Base-by-base conservation (phyloP, 257 asterid species). In the Scutellaria barbata region DNA sequence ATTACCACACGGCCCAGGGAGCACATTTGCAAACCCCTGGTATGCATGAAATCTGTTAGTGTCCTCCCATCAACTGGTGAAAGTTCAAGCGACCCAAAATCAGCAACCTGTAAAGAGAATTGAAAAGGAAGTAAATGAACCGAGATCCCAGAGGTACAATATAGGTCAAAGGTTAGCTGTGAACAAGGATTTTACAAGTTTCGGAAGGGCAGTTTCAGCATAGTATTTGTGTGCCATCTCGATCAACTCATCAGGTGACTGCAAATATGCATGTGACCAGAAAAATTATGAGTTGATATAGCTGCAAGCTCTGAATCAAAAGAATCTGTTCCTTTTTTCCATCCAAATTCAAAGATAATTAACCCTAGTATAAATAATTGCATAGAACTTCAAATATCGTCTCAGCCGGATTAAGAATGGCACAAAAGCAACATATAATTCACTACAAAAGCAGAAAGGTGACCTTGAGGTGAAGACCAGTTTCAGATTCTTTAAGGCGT, bases 21-120 rank as follows among this genome's bases (percentile, higher is more conserved):
- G 77, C 81, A 78, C 94, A 89, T 89, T 65, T 82, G 85, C 86
- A 89, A 76, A 69, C 96, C 96, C 86, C 96, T 84, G 39, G 94
- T 85, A 79, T 89, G 96, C 96, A 89, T 89, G 80, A 89, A 89
- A 81, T 89, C 96, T 17, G 96, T 87, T 57, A 89, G 79, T 8
- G 96, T 89, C 81, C 94, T 80, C 68, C 96, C 96, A 80, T 89
- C 96, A 68, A 89, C 94, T 5, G 96, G 96, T 76, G 96, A 89
- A 63, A 89, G 88, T 81, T 89, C 96, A 47, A 89, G 91, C 37
- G 96, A 89, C 25, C 92, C 94, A 76, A 89, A 89, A 87, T 89
- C 96, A 77, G 96, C 91, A 59, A 89, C 96, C 96, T 89, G 80
- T 47, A 65, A 67, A 37, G 64, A 62, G 54, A 72, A 60, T 22